Evolutionary conservation across 2,329 filamentous ascomycete genomes (phyloP), one percentile per base, ranked within the genome.

Genomic region (Mariannaea sp.): DNA sequence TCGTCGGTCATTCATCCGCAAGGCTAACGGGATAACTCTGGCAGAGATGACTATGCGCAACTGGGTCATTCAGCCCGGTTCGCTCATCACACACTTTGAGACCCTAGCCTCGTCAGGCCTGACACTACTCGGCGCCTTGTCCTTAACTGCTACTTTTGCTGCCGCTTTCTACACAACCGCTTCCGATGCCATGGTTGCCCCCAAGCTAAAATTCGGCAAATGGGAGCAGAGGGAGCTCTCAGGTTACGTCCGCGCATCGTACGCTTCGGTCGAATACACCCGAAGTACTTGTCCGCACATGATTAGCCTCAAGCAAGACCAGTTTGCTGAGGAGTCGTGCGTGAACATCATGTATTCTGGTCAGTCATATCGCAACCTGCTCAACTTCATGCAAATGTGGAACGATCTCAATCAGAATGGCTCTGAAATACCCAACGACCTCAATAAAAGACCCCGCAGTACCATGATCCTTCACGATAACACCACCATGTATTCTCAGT

Each of bases 161-260:
- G 83, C 86, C 0, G 84, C 88, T 63, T 78, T 93, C 5, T 94
- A 92, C 66, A 90, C 87, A 0, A 88, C 88, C 2, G 89, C 89
- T 0, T 87, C 87, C 0, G 87, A 90, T 57, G 85, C 88, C 7
- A 75, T 93, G 64, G 87, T 93, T 0, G 80, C 88, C 3, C 90
- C 90, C 0, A 87, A 89, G 62, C 76, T 93, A 6, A 84, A 80
- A 47, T 81, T 80, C 55, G 82, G 84, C 1, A 66, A 68, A 1
- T 81, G 80, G 73, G 70, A 85, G 35, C 53, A 68, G 1, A 75
- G 65, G 49, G 61, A 75, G 0, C 65, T 92, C 26, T 69, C 73
- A 10, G 87, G 85, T 0, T 70, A 78, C 3, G 83, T 91, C 1
- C 74, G 75, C 17, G 73, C 85, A 1, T 79, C 78, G 1, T 92